These are phyloP conservation scores for Saxophila tyrrhenica DNA, from an alignment of 495 filamentous ascomycete species.

Conservation along the genomic window DNA sequence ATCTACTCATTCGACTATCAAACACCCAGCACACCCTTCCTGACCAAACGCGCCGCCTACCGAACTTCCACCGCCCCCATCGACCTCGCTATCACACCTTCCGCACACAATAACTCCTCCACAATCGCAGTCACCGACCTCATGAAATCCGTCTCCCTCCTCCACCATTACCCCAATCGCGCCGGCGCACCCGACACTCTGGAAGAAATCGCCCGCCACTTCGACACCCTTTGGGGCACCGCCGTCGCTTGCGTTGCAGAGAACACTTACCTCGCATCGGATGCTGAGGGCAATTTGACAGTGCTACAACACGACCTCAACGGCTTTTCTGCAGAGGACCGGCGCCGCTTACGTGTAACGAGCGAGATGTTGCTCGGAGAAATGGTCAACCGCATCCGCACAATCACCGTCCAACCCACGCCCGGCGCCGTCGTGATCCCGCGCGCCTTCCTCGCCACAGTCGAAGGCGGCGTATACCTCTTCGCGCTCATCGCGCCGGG, in stretches of 20 bases:
- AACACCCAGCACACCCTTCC: slow-evolving; percentile 22
- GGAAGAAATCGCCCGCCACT: slow-evolving; percentile 67
- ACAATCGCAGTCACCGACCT: slow-evolving; percentile 79
- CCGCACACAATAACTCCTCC: slow-evolving; percentile 25
- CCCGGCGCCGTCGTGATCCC: slow-evolving; percentile 58
- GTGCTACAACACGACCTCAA: slow-evolving; percentile 59
- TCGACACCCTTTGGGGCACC: slow-evolving; percentile 69
- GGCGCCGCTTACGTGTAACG: slow-evolving; percentile 55
- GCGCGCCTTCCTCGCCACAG: slow-evolving; percentile 79
- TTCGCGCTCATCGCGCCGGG: slow-evolving; percentile 61
- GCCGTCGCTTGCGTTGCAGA: slow-evolving; percentile 60
- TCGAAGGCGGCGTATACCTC: slow-evolving; percentile 85
- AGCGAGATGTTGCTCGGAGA: slow-evolving; percentile 79
- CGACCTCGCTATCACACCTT: slow-evolving; percentile 51
- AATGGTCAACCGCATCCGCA: slow-evolving; percentile 76
- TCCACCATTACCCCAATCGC: slow-evolving; percentile 44
- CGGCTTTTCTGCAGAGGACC: slow-evolving; percentile 65
- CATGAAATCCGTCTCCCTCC: slow-evolving; percentile 80
- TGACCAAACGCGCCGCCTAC: slow-evolving; percentile 61
- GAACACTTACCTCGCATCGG: slow-evolving; percentile 65
- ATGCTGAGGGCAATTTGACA: slow-evolving; percentile 77
- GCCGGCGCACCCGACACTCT: slow-evolving; percentile 40
- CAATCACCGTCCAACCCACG: slow-evolving; percentile 46
- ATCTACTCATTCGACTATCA: slow-evolving; percentile 33
- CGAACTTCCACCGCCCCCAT: slow-evolving; percentile 76